These are phyloP conservation scores for Stephanodiscus triporus DNA, from an alignment of 108 stramenopile species.

Conservation along the genomic window DNA sequence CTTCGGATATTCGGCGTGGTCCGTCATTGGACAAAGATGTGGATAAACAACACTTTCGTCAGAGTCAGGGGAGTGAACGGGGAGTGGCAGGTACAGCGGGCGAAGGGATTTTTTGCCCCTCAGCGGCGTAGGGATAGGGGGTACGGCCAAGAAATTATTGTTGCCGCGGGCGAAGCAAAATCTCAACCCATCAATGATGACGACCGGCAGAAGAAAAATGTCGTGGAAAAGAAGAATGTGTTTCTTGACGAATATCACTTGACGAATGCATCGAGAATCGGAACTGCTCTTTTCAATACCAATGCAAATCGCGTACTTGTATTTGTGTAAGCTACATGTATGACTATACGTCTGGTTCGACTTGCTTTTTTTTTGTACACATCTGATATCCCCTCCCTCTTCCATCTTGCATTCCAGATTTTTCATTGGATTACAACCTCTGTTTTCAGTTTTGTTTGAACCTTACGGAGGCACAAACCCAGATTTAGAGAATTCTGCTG, in stretches of 20 bases:
- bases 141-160: conserved; percentile 8
- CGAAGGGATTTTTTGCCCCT: conserved; percentile 33
- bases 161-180: conserved; percentile 26
- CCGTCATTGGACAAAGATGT: conserved; percentile 84
- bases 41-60: conserved; percentile 65
- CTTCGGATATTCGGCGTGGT: conserved; percentile 81
- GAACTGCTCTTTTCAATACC: conserved; percentile 76
- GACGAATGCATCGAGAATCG: conserved; percentile 81
- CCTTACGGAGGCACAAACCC: conserved; percentile 36
- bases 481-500: conserved; percentile 45
- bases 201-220: not conserved
- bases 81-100: conserved; percentile 43
- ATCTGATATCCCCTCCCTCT: conserved; percentile 6
- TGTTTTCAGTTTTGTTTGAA: conserved; percentile 30
- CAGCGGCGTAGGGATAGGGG: conserved; percentile 30
- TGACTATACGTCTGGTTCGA: not conserved
- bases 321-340: conserved; percentile 50
- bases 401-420: conserved; percentile 32
- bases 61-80: conserved; percentile 36
- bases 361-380: not conserved
- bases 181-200: not conserved
- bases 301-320: conserved; percentile 75
- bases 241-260: conserved; percentile 59
- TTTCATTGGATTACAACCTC: conserved; percentile 53
- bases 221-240: conserved; percentile 15